Percentiles rank a stretch among this genome's conserved stretches.
These are phyloP conservation scores for Fremontodendron californicum DNA, from an alignment of 345 rosid species.

Conservation along the genomic window DNA sequence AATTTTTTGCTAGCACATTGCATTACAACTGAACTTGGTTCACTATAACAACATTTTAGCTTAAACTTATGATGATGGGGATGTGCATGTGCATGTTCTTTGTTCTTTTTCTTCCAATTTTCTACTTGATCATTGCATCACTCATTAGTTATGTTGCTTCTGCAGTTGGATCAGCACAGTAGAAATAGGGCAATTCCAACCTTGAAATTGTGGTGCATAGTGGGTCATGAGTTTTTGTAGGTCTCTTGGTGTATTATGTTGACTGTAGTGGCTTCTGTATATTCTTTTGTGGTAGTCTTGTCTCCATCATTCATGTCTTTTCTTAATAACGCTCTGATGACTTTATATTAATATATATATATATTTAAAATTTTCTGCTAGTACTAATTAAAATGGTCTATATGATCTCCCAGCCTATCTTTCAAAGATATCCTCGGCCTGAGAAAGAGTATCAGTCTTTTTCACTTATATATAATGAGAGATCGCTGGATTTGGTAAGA, in stretches of 20 bases:
- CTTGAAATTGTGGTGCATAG: background rate
- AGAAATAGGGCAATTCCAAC: background rate
- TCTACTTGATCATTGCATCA: background rate
- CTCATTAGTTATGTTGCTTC: background rate
- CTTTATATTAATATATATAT: background rate
- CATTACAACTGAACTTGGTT: too few relatives aligned
- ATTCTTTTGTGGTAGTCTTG: background rate
- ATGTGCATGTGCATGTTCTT: background rate
- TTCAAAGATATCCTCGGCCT: constrained; percentile 96
- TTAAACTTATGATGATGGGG: too few relatives aligned
- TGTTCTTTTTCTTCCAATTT: background rate
- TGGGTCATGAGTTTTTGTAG: background rate
- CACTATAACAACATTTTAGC: too few relatives aligned
- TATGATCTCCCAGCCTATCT: constrained; percentile 68
- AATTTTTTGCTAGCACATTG: too few relatives aligned
- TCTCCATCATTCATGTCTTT: background rate
- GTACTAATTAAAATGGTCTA: constrained; percentile 25
- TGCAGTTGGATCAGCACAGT: background rate
- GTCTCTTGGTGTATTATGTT: constrained; percentile 13
- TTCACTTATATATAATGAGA: constrained; percentile 91
- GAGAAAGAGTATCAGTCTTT: constrained; percentile 99
- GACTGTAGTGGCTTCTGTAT: background rate
- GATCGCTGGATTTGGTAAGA: constrained; percentile 92
- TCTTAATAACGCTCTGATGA: constrained; percentile 1
- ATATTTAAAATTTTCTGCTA: constrained; percentile 9